Evolutionary conservation across 352 stramenopile genomes (phyloP).

Genomic region (Pythium aquatile): DNA sequence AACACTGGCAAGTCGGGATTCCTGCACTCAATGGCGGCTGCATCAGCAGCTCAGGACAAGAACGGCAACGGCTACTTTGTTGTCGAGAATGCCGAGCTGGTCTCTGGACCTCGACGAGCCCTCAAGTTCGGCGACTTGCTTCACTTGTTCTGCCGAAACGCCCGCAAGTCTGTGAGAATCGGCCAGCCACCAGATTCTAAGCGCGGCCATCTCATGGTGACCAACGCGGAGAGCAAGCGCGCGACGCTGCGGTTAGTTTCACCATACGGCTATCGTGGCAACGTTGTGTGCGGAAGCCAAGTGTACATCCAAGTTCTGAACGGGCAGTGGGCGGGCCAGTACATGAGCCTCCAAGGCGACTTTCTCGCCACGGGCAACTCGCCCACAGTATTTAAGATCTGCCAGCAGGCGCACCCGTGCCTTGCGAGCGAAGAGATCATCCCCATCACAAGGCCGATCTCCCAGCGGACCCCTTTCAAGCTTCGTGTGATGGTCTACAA

Average conservation of each 20-base stretch:
- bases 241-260: slow-evolving; percentile 54
- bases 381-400: slow-evolving; percentile 44
- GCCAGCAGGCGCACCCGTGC: slow-evolving; percentile 28
- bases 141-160: slow-evolving; percentile 45
- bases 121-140: slow-evolving; percentile 57
- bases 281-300: slow-evolving; percentile 47
- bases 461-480: slow-evolving; percentile 28
- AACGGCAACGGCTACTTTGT: slow-evolving; percentile 40
- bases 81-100: slow-evolving; percentile 56
- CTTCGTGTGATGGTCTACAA: slow-evolving; percentile 73
- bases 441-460: slow-evolving; percentile 8
- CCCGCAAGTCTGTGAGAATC: slow-evolving; percentile 48
- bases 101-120: slow-evolving; percentile 38
- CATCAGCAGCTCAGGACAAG: slow-evolving; percentile 6
- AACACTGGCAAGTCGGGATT: slow-evolving; percentile 19
- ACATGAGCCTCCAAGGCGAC: slow-evolving; percentile 49
- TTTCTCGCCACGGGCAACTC: slow-evolving; percentile 51
- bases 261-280: slow-evolving; percentile 42
- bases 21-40: slow-evolving; percentile 5
- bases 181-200: slow-evolving; percentile 48
- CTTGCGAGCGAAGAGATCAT: slow-evolving; percentile 29
- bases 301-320: slow-evolving; percentile 56
- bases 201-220: slow-evolving; percentile 52
- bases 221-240: slow-evolving; percentile 29
- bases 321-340: slow-evolving; percentile 45